Base-by-base conservation (phyloP, 805 yeast genomes). In the Nakazawaea holstii region DNA sequence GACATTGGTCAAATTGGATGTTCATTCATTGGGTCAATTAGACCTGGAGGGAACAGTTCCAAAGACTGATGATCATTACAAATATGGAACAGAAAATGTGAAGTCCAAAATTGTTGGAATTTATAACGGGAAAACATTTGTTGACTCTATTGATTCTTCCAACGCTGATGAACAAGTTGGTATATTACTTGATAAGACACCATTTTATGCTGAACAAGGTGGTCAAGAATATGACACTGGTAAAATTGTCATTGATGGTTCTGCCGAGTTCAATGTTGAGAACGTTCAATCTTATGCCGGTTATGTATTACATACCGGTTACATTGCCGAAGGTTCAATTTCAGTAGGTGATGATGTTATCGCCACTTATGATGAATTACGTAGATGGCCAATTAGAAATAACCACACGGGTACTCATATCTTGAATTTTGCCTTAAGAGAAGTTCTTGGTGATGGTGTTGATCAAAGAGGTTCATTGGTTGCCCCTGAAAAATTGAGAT, bases 361-460 rank as follows among this genome's bases (percentile, higher is more conserved):
- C 67, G 95, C 95, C 20, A 83, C 91, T 41, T 90, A 83, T 60
- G 97, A 94, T 60, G 97, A 88, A 64, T 75, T 85, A 59, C 87
- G 98, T 67, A 87, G 99, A 72, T 84, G 89, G 87, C 96, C 97
- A 53, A 83, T 94, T 58, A 87, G 95, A 73, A 90, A 91, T 72
- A 94, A 94, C 77, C 99, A 94, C 69, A 92, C 99, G 38, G 97
- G 97, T 72, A 94, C 99, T 2, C 99, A 94, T 62, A 81, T 94
- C 41, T 79, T 94, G 58, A 94, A 94, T 70, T 86, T 74, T 64
- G 98, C 95, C 38, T 74, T 94, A 57, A 81, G 92, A 64, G 84
- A 82, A 58, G 89, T 85, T 38, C 72, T 94, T 48, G 99, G 98
- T 53, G 87, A 83, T 54, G 82, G 82, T 32, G 83, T 94, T 50